Evolutionary conservation across 2,329 filamentous ascomycete species (phyloP), one percentile per base, ranked within the genome.

Genomic region (Microdochium nivale): DNA sequence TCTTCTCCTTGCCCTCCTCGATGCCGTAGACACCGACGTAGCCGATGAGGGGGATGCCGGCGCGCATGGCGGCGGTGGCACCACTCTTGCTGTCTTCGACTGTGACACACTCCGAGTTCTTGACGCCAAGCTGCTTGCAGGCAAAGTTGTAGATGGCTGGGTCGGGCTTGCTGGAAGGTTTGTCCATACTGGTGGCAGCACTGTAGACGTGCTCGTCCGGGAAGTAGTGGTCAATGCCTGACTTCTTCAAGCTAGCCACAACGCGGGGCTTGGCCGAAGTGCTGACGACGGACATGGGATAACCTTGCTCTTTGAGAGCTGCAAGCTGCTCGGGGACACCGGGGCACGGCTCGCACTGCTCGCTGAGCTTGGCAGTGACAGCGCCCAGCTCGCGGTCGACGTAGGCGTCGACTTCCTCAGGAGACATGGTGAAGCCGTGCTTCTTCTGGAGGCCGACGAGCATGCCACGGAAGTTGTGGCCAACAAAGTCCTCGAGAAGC

Each of bases 391-490:
- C 86, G 55, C 75, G 75, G 61, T 75, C 75, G 55, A 88, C 84
- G 62, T 84, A 88, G 25, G 66, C 65, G 58, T 88, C 80, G 48
- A 87, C 69, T 58, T 88, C 83, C 2, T 78, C 77, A 14, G 74
- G 65, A 19, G 67, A 62, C 71, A 90, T 77, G 52, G 74, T 71
- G 69, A 89, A 88, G 66, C 74, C 72, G 71, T 83, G 83, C 70
- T 87, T 87, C 66, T 79, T 74, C 68, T 86, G 80, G 49, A 90
- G 76, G 52, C 77, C 78, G 53, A 76, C 67, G 68, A 89, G 81
- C 84, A 89, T 89, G 64, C 84, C 84, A 56, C 85, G 84, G 75
- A 89, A 89, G 75, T 88, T 89, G 67, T 87, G 82, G 59, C 86
- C 86, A 56, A 90, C 84, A 62, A 88, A 90, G 68, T 88, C 83